phyloP scores from a whole-genome alignment of 192 early-diverging fungal species.

The Coemansia sp. region DNA sequence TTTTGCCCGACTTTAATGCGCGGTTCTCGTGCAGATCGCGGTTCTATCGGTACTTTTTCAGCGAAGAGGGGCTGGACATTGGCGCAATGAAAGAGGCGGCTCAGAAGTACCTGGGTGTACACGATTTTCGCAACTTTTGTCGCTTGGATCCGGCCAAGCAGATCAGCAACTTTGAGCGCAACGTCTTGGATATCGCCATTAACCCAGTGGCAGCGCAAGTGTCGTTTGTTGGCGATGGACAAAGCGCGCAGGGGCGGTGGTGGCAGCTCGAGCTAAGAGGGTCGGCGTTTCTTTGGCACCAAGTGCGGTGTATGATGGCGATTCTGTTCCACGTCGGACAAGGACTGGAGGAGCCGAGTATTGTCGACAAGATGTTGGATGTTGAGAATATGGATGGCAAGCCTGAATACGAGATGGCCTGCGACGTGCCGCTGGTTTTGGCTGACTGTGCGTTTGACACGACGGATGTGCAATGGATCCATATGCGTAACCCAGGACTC shows the following conservation, averaged over 20 bases:
- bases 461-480: constrained; percentile 61
- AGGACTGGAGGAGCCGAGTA: constrained; percentile 69
- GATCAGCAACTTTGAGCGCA: constrained; percentile 76
- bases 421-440: constrained; percentile 85
- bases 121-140: constrained; percentile 97
- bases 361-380: constrained; percentile 74
- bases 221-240: constrained; percentile 25
- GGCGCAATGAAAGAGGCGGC: constrained; percentile 76
- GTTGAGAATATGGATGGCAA: constrained; percentile 62
- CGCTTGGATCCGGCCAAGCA: constrained; percentile 88
- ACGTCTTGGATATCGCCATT: constrained; percentile 66
- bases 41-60: constrained; percentile 93
- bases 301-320: constrained; percentile 96
- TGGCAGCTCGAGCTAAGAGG: constrained; percentile 76
- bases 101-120: constrained; percentile 69
- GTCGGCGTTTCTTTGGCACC: constrained; percentile 96
- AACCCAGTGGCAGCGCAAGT: constrained; percentile 47
- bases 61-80: constrained; percentile 64
- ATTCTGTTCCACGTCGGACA: constrained; percentile 85
- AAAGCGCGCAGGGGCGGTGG: constrained; percentile 31
- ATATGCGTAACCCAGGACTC: constrained; percentile 41
- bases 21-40: constrained; percentile 83
- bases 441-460: constrained; percentile 79
- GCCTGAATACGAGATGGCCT: constrained; percentile 92
- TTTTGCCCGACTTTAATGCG: constrained; percentile 74